Base-by-base conservation (phyloP, 805 yeast genomes). In the Candida quercuum region DNA sequence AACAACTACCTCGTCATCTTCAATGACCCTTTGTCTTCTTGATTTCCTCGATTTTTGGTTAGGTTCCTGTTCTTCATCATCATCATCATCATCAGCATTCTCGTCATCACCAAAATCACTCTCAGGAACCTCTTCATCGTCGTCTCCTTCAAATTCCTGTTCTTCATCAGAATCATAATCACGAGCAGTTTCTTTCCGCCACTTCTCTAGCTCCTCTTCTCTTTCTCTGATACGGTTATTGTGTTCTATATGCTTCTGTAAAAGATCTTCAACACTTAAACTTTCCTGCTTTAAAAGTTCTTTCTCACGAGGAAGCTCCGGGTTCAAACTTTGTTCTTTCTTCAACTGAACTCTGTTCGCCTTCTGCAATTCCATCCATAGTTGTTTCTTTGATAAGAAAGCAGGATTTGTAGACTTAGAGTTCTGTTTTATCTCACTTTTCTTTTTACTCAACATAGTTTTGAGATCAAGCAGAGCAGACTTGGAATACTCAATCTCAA, bases 281-380 rank as follows among this genome's bases (percentile, higher is more conserved):
- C 40, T 48, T 14, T 51, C 45, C 30, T 45, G 32, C 25, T 46
- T 36, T 5, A 49, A n/a, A 44, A 63, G 30, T 14, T 52, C 56
- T 16, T 36, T 43, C 19, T 47, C 51, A 54, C 69, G 51, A 42
- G 71, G 76, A 39, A 61, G 57, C 44, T 61, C 63, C 32, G 76
- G 63, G 22, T 74, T 64, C 15, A 63, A 63, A 35, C 66, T 55
- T 13, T 63, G 72, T 45, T 79, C 64, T 40, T 72, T 63, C 45
- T 74, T 74, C 46, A 76, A 58, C 43, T 76, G 82, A 32, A 63
- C 55, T 29, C 66, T 63, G 33, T 72, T 71, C 4, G 73, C 73
- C 32, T 57, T 59, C 42, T 64, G 63, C 40, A 75, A 58, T 10
- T 54, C 52, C 10, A 46, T 40, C 32, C 69, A 59, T 25, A 74